Evolutionary conservation across 2,329 filamentous ascomycete species (phyloP), one percentile per base, ranked within the genome.

Genomic region (Fusarium keratoplasticum): DNA sequence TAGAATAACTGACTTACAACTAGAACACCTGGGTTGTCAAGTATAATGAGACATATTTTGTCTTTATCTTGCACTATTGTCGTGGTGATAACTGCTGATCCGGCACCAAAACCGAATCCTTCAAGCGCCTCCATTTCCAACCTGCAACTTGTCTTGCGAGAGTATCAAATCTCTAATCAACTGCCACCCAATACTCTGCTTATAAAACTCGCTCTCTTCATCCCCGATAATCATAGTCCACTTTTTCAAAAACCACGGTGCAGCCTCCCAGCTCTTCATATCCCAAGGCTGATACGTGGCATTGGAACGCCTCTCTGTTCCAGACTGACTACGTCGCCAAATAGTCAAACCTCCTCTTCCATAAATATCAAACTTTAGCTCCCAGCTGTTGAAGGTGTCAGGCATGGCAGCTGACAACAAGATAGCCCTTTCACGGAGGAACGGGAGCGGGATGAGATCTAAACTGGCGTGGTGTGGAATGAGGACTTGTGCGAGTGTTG

Each of bases 311-410:
- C 33, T 20, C 10, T 50, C 13, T 4, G 20, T 59, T 8, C 33
- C 33, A 11, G 50, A 29, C 2, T 61, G 57, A 1, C 65, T 33
- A 3, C 13, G 5, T 6, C 57, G 50, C 77, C 77, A 79, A 22
- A 75, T 69, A 6, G 38, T 67, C 22, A 80, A 25, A 0, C 79
- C 79, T 0, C 76, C 74, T 22, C 67, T 36, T 1, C 68, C 64
- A 6, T 78, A 80, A 2, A 80, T 73, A 35, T 80, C 79, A 1
- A 74, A 22, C 22, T 80, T 80, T 0, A 80, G 68, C 35, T 80
- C 79, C 73, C 72, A 75, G 0, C 69, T 54, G 9, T 78, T 77
- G 2, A 77, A 80, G 0, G 31, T 29, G 5, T 66, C 29, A 0
- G 79, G 79, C 61, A 78, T 69, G 0, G 73, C 70, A 3, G 73